A percentile compares a stretch with the other conserved stretches of the same genome.
Conservation (phyloP, 768 basidiomycete species). For the Naganishia vishniacii region DNA sequence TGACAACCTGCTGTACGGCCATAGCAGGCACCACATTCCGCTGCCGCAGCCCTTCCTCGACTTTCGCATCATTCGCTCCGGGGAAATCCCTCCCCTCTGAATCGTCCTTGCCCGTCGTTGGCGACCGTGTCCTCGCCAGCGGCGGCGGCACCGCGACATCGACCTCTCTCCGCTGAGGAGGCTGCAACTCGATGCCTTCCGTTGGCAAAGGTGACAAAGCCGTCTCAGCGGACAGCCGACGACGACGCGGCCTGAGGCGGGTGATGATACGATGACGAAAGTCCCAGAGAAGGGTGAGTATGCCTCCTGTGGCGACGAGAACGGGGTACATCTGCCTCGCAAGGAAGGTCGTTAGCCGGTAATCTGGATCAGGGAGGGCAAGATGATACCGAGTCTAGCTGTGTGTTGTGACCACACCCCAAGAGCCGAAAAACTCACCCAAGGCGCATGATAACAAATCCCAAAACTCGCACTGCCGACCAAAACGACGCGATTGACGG, state of each 20-base stretch:
- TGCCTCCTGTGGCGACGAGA: conserved; percentile 52
- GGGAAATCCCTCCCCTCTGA: no score
- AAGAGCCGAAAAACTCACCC: conserved; percentile 42
- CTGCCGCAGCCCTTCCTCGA: neutral
- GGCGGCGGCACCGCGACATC: conserved; percentile 2
- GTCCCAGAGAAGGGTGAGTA: conserved; percentile 52
- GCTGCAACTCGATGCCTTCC: neutral
- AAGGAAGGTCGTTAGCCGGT: no score
- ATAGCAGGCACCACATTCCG: neutral
- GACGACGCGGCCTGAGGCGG: neutral
- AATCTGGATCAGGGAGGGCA: no score
- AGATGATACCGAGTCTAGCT: no score
- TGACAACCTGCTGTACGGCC: neutral
- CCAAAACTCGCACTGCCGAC: conserved; percentile 53
- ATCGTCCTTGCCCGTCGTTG: neutral
- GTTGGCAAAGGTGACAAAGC: no score
- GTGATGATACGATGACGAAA: conserved; percentile 20
- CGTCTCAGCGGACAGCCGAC: neutral
- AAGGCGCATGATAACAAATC: conserved; percentile 55
- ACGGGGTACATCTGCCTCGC: conserved; percentile 51
- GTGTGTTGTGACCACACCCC: neutral
- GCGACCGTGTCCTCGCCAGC: neutral
- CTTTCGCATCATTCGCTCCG: neutral
- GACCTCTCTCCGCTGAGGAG: neutral
- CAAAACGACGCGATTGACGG: conserved; percentile 52